Evolutionary conservation across 2,329 filamentous ascomycete species (phyloP), one percentile per base, ranked within the genome.

Genomic region (Trichoderma sp.): DNA sequence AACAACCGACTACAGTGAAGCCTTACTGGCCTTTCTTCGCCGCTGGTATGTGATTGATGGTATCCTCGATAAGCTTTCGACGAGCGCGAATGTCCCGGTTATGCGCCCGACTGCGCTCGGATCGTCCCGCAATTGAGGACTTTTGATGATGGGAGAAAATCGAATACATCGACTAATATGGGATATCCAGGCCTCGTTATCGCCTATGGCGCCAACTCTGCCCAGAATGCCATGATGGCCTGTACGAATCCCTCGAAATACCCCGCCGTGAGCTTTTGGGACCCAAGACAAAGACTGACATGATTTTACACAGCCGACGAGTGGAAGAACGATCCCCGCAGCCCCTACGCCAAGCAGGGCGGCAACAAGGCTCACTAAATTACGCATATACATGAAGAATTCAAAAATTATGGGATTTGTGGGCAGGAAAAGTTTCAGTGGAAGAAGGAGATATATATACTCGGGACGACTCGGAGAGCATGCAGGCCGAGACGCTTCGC

Each of bases 271-370:
- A 26, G 28, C 8, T 18, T 13, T n/a, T 59, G 4, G 46, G 5
- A 58, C 13, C 24, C 11, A 13, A 34, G 32, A 34, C n/a, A 34
- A 37, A 24, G 16, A 71, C 76, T 79, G 70, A 79, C 73, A 58
- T 70, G 70, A 34, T 70, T 24, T 13, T 56, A 30, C 59, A 72
- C 76, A 98, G 95, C 89, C 85, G 92, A 92, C 76, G 93, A 98
- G 85, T 97, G 88, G 89, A 96, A 94, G 90, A 96, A 97, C 86
- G 95, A 98, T 84, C 93, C 94, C 74, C 90, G 94, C 82, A 97
- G 97, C 88, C 90, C 89, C 74, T 84, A 85, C 76, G 82, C 81
- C 75, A 86, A 84, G 39, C 39, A 43, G 80, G 74, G 79, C 68
- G 79, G 77, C 70, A 73, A 76, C 70, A 74, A 78, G 58, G 77